These are phyloP conservation scores for Periconia sp. DNA, from an alignment of 2,329 filamentous ascomycete genomes.

Conservation along the genomic window DNA sequence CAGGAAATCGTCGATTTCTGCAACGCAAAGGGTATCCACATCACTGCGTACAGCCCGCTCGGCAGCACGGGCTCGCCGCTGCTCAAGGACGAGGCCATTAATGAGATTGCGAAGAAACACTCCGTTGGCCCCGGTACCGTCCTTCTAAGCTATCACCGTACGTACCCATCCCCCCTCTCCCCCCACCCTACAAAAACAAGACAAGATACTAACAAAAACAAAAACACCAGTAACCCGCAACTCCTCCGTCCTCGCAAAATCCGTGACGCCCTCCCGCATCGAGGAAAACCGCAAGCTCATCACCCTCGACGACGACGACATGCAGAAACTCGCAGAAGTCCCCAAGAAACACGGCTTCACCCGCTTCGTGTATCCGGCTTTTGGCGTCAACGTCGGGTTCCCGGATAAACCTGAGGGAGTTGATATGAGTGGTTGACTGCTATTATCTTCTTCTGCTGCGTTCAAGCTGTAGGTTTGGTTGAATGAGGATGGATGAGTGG, in stretches of 20 bases:
- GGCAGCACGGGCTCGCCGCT: conserved; percentile 53
- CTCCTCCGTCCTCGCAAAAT: conserved; percentile 73
- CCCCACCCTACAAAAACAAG: neutral
- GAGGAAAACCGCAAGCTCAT: conserved; percentile 69
- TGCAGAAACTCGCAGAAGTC: conserved; percentile 53
- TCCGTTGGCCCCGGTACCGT: conserved; percentile 56
- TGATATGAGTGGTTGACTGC: conserved; percentile 37
- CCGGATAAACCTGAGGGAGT: conserved; percentile 49
- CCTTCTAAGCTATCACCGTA: conserved; percentile 72
- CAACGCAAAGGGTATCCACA: conserved; percentile 67
- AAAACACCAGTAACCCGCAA: conserved; percentile 63
- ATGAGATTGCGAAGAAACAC: conserved; percentile 54
- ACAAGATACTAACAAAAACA: conserved; percentile 5
- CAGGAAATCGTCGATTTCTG: conserved; percentile 71
- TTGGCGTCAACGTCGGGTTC: conserved; percentile 53
- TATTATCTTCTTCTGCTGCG: neutral
- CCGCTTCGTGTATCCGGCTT: conserved; percentile 52
- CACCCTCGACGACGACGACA: conserved; percentile 64
- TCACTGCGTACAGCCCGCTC: conserved; percentile 67
- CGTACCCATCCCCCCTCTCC: conserved; percentile 29
- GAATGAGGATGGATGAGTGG: no score
- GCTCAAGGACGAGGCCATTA: conserved; percentile 51
- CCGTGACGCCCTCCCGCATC: conserved; percentile 68
- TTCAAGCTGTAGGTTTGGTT: conserved; percentile 12
- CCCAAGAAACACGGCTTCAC: conserved; percentile 51